Evolutionary conservation across 768 basidiomycete species (phyloP).

Genomic region (Boletus coccyginus): DNA sequence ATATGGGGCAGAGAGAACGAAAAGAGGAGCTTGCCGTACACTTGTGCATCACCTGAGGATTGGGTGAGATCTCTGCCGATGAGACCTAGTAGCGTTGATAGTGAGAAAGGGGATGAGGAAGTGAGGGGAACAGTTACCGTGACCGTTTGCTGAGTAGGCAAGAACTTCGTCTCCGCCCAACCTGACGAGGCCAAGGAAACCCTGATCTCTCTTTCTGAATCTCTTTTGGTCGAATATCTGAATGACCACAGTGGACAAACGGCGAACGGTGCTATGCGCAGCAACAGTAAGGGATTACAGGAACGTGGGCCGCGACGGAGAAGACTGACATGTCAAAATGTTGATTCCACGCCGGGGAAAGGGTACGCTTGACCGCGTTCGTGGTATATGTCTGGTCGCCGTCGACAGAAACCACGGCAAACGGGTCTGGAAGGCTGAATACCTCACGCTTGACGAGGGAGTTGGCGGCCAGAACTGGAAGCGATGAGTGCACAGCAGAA

Average conservation of each 20-base stretch:
- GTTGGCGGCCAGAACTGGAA: constrained; percentile 73
- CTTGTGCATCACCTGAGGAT: constrained; percentile 38
- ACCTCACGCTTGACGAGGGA: constrained; percentile 75
- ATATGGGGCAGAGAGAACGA: constrained; percentile 45
- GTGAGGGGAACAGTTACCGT: constrained; percentile 33
- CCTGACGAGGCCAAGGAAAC: constrained; percentile 59
- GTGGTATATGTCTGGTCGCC: constrained; percentile 82
- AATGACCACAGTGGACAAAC: constrained; percentile 72
- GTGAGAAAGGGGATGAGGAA: background rate
- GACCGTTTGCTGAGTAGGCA: constrained; percentile 42
- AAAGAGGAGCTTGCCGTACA: constrained; percentile 81
- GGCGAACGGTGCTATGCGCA: constrained; percentile 57
- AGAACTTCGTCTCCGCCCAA: constrained; percentile 55
- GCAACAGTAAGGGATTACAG: constrained; percentile 3
- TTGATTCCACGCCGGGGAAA: constrained; percentile 81
- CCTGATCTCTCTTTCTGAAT: constrained; percentile 86
- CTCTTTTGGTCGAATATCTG: constrained; percentile 91
- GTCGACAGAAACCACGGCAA: constrained; percentile 85
- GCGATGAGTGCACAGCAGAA: background rate
- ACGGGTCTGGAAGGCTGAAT: constrained; percentile 82
- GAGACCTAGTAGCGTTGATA: constrained; percentile 43
- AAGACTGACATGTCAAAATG: constrained; percentile 76
- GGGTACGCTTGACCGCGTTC: constrained; percentile 60
- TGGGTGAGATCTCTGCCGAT: constrained; percentile 60
- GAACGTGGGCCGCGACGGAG: constrained; percentile 1